Conservation (phyloP, 2,329 filamentous ascomycete species). For the Stemphylium vesicarium region DNA sequence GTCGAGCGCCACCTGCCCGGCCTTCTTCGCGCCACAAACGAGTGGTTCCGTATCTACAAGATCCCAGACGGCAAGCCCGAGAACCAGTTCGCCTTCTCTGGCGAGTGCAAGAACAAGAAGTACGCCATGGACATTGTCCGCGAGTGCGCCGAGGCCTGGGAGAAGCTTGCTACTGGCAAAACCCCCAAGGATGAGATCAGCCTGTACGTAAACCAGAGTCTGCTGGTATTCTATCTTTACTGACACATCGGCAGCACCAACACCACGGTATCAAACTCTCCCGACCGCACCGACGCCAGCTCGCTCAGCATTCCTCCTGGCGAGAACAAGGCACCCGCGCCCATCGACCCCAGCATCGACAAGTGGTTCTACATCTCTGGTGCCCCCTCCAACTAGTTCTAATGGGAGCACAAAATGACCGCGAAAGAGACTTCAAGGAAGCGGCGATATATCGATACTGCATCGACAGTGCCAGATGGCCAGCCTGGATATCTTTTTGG, state of each 20-base stretch:
- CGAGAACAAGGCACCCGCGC: conserved; percentile 81
- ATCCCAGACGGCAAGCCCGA: conserved; percentile 99
- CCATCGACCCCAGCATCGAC: conserved; percentile 96
- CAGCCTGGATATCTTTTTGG: conserved; percentile 2
- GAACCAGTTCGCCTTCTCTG: conserved; percentile 99
- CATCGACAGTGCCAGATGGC: conserved; percentile 5
- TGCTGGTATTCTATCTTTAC: conserved; percentile 24
- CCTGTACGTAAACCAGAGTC: conserved; percentile 68
- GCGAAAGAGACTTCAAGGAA: neutral
- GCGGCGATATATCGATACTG: conserved; percentile 1
- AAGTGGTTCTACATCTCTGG: conserved; percentile 99
- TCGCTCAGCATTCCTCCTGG: conserved; percentile 78
- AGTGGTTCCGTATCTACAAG: conserved; percentile 99
- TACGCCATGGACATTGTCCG: conserved; percentile 94
- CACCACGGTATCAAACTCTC: conserved; percentile 74
- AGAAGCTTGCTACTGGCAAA: conserved; percentile 93
- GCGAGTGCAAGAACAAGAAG: conserved; percentile 99
- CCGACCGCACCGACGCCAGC: conserved; percentile 71
- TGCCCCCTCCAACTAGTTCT: conserved; percentile 57
- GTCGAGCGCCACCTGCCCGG: conserved; percentile 98
- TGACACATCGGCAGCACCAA: conserved; percentile 70
- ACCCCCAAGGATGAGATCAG: conserved; percentile 76
- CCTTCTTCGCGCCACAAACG: conserved; percentile 95
- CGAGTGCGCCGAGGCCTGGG: conserved; percentile 97
- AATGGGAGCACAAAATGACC: neutral